Evolutionary conservation across 2,329 filamentous ascomycete genomes (phyloP), one percentile per base, ranked within the genome.

Genomic region (Aspergillus arachidicola): DNA sequence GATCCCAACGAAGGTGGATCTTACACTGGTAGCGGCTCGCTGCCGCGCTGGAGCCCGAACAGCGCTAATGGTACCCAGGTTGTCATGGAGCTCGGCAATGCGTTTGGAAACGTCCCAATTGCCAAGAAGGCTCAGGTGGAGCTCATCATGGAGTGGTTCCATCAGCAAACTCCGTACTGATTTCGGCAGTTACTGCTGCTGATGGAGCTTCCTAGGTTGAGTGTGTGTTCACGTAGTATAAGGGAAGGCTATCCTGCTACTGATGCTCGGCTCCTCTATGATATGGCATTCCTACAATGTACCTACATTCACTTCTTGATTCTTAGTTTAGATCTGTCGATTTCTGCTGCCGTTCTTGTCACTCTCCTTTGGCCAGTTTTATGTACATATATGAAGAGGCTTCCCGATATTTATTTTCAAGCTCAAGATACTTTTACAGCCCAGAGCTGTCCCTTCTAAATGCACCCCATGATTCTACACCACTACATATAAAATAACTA

Each of bases 1-100:
- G 62, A 77, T 60, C 72, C 72, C 3, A 75, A 73, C 57, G 11
- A 48, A 2, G 64, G 61, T 23, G 69, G 58, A 4, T 70, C 67
- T 2, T 70, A 68, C 53, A 64, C 63, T 12, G 66, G 69, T 2
- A 69, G 64, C 9, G 64, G 62, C 23, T 55, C 63, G 7, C 57
- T 72, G 54, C 59, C 67, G 0, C 32, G 53, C 16, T 72, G 70
- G 70, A 58, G 41, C 16, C 67, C 69, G 19, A 51, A 69, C 54
- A 68, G 61, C 57, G 61, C 67, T 7, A 67, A 70, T 54, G 66
- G 66, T 12, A 69, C 64, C 23, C 62, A 68, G 54, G 54, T 65
- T 14, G 69, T 70, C 3, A 71, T 71, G 68, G 66, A 70, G 28
- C 66, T 71, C 43, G 68, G 67, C 11, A 64, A 70, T 34, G 46